These are phyloP conservation scores for Avena atlantica DNA, from an alignment of 176 grass and related monocot species.

Conservation along the genomic window DNA sequence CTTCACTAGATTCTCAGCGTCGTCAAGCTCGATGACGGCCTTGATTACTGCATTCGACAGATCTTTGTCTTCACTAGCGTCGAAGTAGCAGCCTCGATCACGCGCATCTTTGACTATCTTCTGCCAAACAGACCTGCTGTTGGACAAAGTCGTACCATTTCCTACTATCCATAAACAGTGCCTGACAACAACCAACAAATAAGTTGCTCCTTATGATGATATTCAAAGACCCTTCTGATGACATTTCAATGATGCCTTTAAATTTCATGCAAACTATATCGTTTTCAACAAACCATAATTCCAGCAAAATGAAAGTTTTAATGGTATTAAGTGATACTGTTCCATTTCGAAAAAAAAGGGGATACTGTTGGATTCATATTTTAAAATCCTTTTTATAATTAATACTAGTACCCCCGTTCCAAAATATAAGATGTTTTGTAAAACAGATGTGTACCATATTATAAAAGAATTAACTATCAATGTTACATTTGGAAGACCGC, in stretches of 20 bases:
- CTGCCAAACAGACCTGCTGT: constrained; percentile 51
- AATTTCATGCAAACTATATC: neutral
- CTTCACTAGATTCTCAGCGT: constrained; percentile 21
- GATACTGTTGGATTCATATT: neutral
- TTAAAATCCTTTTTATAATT: neutral
- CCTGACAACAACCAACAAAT: neutral
- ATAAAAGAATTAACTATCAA: neutral
- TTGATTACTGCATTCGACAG: constrained; percentile 40
- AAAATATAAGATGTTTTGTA: neutral
- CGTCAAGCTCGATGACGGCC: constrained; percentile 39
- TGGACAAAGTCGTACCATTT: constrained; percentile 45
- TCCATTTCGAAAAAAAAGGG: too few relatives aligned
- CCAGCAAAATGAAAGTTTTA: neutral
- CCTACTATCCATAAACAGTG: constrained; percentile 62
- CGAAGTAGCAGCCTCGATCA: constrained; percentile 43
- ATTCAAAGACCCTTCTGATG: neutral
- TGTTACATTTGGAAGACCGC: neutral
- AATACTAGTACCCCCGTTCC: too few relatives aligned
- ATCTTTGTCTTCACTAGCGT: constrained; percentile 46
- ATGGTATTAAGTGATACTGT: neutral
- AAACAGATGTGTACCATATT: neutral
- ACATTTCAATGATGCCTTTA: neutral
- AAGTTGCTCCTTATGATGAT: neutral
- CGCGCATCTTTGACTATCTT: constrained; percentile 43
- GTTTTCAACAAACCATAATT: neutral